These are phyloP conservation scores for Zopfia rhizophila DNA, from an alignment of 2,329 filamentous ascomycete genomes.

Conservation along the genomic window DNA sequence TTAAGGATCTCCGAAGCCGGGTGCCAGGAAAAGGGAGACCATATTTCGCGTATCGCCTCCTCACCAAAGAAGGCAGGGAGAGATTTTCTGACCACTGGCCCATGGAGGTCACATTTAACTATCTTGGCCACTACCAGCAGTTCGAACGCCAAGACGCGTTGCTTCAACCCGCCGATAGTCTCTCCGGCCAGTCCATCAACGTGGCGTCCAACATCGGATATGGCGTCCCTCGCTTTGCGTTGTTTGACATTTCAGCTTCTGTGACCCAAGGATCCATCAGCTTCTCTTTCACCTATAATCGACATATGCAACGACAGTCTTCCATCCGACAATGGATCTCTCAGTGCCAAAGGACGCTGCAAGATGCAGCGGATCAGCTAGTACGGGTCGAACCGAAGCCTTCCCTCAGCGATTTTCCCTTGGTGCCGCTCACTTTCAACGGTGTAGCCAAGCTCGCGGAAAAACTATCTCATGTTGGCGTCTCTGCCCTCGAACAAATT, in stretches of 20 bases:
- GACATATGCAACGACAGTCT: conserved; percentile 24
- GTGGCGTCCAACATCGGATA: conserved; percentile 7
- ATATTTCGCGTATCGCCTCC: conserved; percentile 59
- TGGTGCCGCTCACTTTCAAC: conserved; percentile 13
- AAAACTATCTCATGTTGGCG: background rate
- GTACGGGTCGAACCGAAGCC: conserved; percentile 3
- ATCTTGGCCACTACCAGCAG: conserved; percentile 58
- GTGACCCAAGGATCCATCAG: conserved; percentile 20
- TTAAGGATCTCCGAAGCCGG: conserved; percentile 60
- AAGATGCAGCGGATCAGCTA: conserved; percentile 6
- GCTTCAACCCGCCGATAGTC: too few relatives aligned
- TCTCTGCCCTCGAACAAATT: conserved; percentile 2
- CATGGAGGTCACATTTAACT: conserved; percentile 67
- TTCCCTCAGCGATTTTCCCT: conserved; percentile 15
- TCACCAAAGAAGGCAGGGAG: too few relatives aligned
- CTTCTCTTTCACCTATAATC: conserved; percentile 25
- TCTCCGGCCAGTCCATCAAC: too few relatives aligned
- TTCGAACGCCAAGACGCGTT: conserved; percentile 60
- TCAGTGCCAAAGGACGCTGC: conserved; percentile 7
- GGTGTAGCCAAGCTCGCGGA: background rate
- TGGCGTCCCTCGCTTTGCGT: conserved; percentile 13
- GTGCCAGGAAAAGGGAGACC: conserved; percentile 56
- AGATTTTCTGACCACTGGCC: conserved; percentile 9
- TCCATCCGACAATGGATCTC: conserved; percentile 11
- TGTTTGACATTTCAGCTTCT: conserved; percentile 21